These are phyloP conservation scores for Monilinia laxa DNA, from an alignment of 2,329 filamentous ascomycete genomes.

Conservation along the genomic window DNA sequence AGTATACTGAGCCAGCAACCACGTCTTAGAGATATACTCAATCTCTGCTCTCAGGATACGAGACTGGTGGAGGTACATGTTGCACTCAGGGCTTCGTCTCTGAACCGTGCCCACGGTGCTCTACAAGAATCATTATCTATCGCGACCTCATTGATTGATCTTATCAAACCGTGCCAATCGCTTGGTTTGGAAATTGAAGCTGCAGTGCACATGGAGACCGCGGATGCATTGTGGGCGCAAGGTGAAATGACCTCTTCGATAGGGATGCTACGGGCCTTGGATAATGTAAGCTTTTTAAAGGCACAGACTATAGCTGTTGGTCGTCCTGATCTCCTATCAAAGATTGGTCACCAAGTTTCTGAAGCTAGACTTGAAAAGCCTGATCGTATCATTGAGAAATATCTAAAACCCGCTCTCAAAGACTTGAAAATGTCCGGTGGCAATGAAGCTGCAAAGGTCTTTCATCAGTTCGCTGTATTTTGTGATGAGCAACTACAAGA, in stretches of 20 bases:
- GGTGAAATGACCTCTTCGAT: constrained; percentile 89
- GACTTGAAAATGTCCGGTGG: constrained; percentile 70
- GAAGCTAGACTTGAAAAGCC: constrained; percentile 89
- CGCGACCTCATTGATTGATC: constrained; percentile 76
- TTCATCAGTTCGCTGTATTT: constrained; percentile 91
- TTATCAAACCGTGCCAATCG: constrained; percentile 67
- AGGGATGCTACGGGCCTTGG: constrained; percentile 76
- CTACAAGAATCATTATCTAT: constrained; percentile 85
- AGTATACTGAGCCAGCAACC: constrained; percentile 72
- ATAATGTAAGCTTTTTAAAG: constrained; percentile 58
- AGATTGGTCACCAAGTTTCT: constrained; percentile 84
- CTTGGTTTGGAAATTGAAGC: constrained; percentile 76
- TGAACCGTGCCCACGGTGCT: constrained; percentile 77
- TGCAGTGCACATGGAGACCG: constrained; percentile 75
- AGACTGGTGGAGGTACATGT: constrained; percentile 72
- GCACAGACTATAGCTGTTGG: constrained; percentile 72
- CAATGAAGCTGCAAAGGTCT: constrained; percentile 79
- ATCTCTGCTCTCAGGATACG: constrained; percentile 61
- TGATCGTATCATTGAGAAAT: constrained; percentile 82
- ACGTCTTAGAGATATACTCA: constrained; percentile 60
- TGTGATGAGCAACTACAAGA: constrained; percentile 94
- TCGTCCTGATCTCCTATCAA: constrained; percentile 77
- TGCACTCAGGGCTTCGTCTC: constrained; percentile 70
- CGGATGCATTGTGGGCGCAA: constrained; percentile 90
- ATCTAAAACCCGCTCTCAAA: constrained; percentile 79